Evolutionary conservation across 208 protist species (phyloP), one percentile per base, ranked within the genome.

Genomic region (Acanthamoeba culbertsoni): DNA sequence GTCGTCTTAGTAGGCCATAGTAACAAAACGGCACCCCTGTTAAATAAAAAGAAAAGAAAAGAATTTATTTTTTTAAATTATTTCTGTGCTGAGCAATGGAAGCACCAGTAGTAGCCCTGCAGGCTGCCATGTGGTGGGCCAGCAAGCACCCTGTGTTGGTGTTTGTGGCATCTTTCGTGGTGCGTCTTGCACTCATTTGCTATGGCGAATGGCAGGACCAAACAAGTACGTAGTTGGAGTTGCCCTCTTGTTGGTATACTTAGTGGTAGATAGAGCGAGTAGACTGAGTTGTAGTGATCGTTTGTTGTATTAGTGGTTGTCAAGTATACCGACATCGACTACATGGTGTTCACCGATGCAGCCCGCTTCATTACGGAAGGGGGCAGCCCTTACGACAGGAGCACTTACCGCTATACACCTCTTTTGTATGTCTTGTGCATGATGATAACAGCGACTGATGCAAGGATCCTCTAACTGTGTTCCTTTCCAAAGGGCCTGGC

Each of bases 401-500:
- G 95, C 82, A 98, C 97, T 8, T 98, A 98, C 82, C 68, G 97
- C 65, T 98, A 98, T 89, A 97, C 97, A 16, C 96, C 96, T 73
- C 84, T 97, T n/a, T 86, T 97, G 93, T 93, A 93, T 55, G 43
- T 33, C 89, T 35, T 28, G 18, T 0, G 0, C 53, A n/a, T 10
- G 63, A 43, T 88, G 18, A n/a, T n/a, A n/a, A n/a, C n/a, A n/a
- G n/a, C 48, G 48, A 55, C 48, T 18, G 18, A n/a, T 59, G 53
- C 18, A 2, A 16, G 6, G 23, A 28, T 26, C 18, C 53, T 16
- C n/a, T n/a, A 26, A 59, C 18, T n/a, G 53, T n/a, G 26, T 33
- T 4, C 1, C 55, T 3, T 1, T 35, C 57, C 26, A 14, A 55
- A 94, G 94, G 35, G 93, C 96, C 16, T 95, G 90, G 43, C 53